Percentiles rank a stretch among this genome's conserved stretches.
Evolutionary conservation across 345 rosid genomes (phyloP).

Genomic region (Lenwebbia sp.): DNA sequence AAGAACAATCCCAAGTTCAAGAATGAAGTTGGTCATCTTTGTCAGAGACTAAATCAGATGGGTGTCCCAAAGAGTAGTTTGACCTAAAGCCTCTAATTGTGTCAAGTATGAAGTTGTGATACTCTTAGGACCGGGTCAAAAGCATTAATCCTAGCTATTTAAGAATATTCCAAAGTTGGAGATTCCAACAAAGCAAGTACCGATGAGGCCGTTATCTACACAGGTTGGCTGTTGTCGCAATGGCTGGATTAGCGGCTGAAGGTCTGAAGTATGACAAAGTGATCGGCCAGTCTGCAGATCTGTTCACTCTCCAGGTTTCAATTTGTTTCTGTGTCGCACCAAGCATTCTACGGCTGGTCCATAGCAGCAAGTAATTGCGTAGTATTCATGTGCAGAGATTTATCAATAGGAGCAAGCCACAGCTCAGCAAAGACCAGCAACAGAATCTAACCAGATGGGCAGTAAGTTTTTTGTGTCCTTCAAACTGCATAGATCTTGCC

Average conservation of each 20-base stretch:
- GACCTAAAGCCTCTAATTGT: neutral
- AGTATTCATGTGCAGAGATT: slow-evolving; percentile 41
- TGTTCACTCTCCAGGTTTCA: slow-evolving; percentile 86
- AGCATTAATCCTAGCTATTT: neutral
- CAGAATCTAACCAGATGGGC: slow-evolving; percentile 98
- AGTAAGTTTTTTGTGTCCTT: slow-evolving; percentile 26
- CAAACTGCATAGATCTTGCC: neutral
- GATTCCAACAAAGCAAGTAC: neutral
- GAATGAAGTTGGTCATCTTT: neutral
- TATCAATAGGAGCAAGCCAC: slow-evolving; percentile 78
- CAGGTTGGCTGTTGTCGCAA: slow-evolving; percentile 80
- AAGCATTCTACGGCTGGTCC: neutral
- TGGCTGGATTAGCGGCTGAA: slow-evolving; percentile 98
- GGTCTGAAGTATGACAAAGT: slow-evolving; percentile 87
- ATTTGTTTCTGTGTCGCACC: neutral
- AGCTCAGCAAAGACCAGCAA: slow-evolving; percentile 76
- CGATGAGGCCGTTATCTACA: neutral
- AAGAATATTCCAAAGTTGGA: neutral
- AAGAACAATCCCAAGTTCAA: neutral
- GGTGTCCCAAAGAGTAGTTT: neutral
- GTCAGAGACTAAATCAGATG: neutral
- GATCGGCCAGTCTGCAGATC: slow-evolving; percentile 94
- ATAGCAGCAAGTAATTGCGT: neutral
- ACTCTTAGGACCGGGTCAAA: neutral
- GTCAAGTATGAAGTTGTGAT: neutral